Conservation (phyloP, 2,329 filamentous ascomycete species). For the Exophiala lecanii-corni region DNA sequence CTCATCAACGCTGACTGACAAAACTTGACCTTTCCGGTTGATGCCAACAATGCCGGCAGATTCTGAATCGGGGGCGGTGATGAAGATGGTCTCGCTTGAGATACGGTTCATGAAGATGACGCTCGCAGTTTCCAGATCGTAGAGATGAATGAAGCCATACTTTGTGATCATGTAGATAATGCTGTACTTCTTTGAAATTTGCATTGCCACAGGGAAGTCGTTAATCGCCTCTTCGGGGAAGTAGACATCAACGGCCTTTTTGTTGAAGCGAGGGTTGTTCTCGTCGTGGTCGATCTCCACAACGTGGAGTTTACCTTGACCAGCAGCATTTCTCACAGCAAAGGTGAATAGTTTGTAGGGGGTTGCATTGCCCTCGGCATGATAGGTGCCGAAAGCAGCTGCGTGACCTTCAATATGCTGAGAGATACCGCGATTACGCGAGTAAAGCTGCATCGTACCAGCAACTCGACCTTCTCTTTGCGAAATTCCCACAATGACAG, state of each 20-base stretch:
- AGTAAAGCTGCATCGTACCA: slow-evolving; percentile 95
- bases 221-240: slow-evolving; percentile 94
- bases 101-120: slow-evolving; percentile 99
- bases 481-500: slow-evolving; percentile 94
- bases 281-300: slow-evolving; percentile 95
- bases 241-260: slow-evolving; percentile 96
- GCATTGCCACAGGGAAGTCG: slow-evolving; percentile 97
- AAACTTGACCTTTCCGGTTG: slow-evolving; percentile 94
- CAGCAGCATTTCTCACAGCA: slow-evolving; percentile 80
- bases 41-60: slow-evolving; percentile 88
- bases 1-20: slow-evolving; percentile 92
- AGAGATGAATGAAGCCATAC: slow-evolving; percentile 97
- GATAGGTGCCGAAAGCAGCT: slow-evolving; percentile 84
- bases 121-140: slow-evolving; percentile 90
- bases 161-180: slow-evolving; percentile 97
- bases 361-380: slow-evolving; percentile 79
- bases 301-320: slow-evolving; percentile 85
- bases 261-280: slow-evolving; percentile 81
- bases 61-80: slow-evolving; percentile 76
- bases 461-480: slow-evolving; percentile 90
- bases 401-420: slow-evolving; percentile 97
- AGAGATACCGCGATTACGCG: slow-evolving; percentile 90
- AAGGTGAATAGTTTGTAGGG: slow-evolving; percentile 97
- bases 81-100: slow-evolving; percentile 98
- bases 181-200: slow-evolving; percentile 94